Evolutionary conservation across 305 asterid genomes (phyloP), one percentile per base, ranked within the genome.

Genomic region (Fraxinus albicans): DNA sequence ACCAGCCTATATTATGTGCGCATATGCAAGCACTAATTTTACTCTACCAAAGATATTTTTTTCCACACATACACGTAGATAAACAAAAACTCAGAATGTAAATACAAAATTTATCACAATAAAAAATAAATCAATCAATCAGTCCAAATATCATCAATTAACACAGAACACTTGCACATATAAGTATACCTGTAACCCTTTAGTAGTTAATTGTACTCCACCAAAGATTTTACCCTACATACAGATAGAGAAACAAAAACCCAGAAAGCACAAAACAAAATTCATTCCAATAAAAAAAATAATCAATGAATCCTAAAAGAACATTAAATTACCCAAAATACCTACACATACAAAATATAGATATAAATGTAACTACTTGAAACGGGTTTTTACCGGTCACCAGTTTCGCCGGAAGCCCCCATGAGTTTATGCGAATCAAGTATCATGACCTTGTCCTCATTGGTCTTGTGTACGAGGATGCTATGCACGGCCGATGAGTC

Each of bases 401-500:
- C 99, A 3, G 97, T 87, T 94, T 95, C 99, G 13, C 99, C 98
- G 42, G 97, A 91, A 27, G 98, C 99, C 6, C 99, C 99, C 97
- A 95, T 86, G 44, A 95, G 95, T 69, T 95, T 95, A 79, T 95
- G 98, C 53, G 98, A 94, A 88, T 95, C 99, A 4, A 95, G 90
- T 65, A 92, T 74, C 98, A 95, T 94, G 89, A 95, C 89, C 84
- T 95, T 95, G 77, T 95, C 99, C 88, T 95, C 99, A 86, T 95
- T 88, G 0, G 98, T 92, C 91, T 95, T 95, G 91, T 95, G 98
- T 1, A 95, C 98, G 33, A 95, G 89, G 72, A 95, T 95, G 88
- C 98, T 95, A 86, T 95, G 93, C 4, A 95, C 98, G n/a, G 98
- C 99, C 77, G 99, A 94, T 73, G 98, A 42, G 69, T 95, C 99